Evolutionary conservation across 345 rosid genomes (phyloP), one percentile per base, ranked within the genome.

Genomic region (Combretum micranthum): DNA sequence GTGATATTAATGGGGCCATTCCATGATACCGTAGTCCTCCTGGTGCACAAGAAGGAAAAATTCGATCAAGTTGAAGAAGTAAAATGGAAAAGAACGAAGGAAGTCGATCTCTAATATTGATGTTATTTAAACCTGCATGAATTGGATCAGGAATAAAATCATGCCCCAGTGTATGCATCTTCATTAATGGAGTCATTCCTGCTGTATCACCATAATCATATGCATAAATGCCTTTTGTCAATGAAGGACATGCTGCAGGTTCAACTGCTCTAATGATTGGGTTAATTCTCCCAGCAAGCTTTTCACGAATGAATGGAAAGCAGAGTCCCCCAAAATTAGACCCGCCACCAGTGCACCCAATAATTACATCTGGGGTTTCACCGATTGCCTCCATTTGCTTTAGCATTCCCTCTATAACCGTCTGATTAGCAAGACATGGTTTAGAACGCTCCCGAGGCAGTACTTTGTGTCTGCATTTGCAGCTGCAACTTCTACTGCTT

Each of bases 91-190:
- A n/a, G 61, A 62, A 58, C 15, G 42, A 50, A 52, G 19, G 32
- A 13, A 17, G 39, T 4, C 5, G 25, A 57, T 20, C 20, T 22
- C 44, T 42, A 2, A 17, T 56, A 47, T 21, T 47, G 58, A 57
- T 17, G 59, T 52, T 1, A 45, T 18, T 48, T 44, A 63, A 77
- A 92, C 96, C 98, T 0, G 96, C 84, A 53, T 92, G 98, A 65
- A 92, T 92, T n/a, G 96, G 96, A 62, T 92, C 96, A 4, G 96
- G 98, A 66, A 92, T 83, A 74, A 92, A 92, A 72, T 86, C 95
- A 39, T 92, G 98, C 21, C 98, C 98, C 19, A 92, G 81, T 44
- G 98, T 92, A 64, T 92, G 98, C 98, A 92, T 88, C 93, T 92
- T 92, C 98, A 88, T 84, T 79, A 92, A 66, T 39, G 98, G 98